These are phyloP conservation scores for Aspergillus oerlinghausenensis DNA, from an alignment of 2,329 filamentous ascomycete species.

Conservation along the genomic window DNA sequence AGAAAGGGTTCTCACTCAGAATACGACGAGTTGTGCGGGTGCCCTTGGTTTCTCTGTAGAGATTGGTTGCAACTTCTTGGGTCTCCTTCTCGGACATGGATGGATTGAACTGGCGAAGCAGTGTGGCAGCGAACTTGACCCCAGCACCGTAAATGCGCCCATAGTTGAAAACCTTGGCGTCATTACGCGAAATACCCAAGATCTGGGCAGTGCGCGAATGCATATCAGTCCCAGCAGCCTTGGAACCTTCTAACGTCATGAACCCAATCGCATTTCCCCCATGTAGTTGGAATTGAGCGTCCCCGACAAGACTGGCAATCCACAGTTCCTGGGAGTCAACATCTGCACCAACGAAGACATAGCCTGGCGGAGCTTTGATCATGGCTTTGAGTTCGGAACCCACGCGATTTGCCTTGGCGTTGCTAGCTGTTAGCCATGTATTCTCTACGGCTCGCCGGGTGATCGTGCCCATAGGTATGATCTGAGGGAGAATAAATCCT, in stretches of 20 bases:
- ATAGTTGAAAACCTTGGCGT: slow-evolving; percentile 98
- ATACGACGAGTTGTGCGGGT: slow-evolving; percentile 71
- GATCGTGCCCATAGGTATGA: slow-evolving; percentile 98
- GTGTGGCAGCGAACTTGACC: slow-evolving; percentile 82
- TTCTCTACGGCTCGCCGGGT: slow-evolving; percentile 93
- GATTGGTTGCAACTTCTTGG: slow-evolving; percentile 65
- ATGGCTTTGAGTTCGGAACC: slow-evolving; percentile 97
- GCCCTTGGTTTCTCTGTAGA: slow-evolving; percentile 89
- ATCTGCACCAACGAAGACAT: slow-evolving; percentile 92
- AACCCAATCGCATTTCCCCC: slow-evolving; percentile 97
- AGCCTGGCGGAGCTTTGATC: slow-evolving; percentile 85
- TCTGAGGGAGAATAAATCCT: slow-evolving; percentile 90
- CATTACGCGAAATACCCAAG: slow-evolving; percentile 86
- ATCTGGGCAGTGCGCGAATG: slow-evolving; percentile 92
- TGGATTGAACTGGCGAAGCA: slow-evolving; percentile 92
- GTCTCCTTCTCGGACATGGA: slow-evolving; percentile 75
- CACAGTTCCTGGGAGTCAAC: slow-evolving; percentile 97
- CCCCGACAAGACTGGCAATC: slow-evolving; percentile 93
- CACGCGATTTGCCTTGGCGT: slow-evolving; percentile 92
- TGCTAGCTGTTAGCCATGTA: slow-evolving; percentile 96
- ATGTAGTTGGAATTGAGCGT: slow-evolving; percentile 90
- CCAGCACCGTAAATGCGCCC: slow-evolving; percentile 98
- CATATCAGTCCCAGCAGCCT: slow-evolving; percentile 86
- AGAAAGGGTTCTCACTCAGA: slow-evolving; percentile 73
- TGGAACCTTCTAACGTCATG: slow-evolving; percentile 97